These are phyloP conservation scores for Begonia loranthoides DNA, from an alignment of 306 rosid genomes.

Conservation along the genomic window DNA sequence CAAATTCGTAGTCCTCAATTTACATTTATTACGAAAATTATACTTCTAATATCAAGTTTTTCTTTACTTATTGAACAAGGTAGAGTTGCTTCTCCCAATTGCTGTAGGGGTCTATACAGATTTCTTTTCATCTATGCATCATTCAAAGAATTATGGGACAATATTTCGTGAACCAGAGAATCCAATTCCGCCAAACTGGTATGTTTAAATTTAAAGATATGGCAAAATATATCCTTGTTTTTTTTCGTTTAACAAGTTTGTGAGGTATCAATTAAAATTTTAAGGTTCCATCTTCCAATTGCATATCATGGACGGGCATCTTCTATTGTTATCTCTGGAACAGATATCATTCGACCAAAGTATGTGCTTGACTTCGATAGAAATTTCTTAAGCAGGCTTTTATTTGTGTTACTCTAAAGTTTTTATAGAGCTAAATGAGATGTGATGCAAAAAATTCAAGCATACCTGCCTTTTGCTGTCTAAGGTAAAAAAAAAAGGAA, in stretches of 20 bases:
- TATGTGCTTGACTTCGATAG: too few relatives aligned
- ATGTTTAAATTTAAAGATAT: not conserved
- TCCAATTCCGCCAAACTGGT: conserved; percentile 66
- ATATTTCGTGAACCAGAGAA: conserved; percentile 68
- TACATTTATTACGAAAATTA: conserved; percentile 7
- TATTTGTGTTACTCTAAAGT: too few relatives aligned
- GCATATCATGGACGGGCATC: conserved; percentile 97
- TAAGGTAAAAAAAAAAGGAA: too few relatives aligned
- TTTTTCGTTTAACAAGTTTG: not conserved
- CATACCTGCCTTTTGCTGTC: too few relatives aligned
- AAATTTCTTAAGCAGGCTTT: too few relatives aligned
- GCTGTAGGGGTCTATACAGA: conserved; percentile 78
- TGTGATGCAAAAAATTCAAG: too few relatives aligned
- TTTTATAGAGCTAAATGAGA: too few relatives aligned
- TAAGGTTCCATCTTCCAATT: conserved; percentile 82
- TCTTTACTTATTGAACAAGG: conserved; percentile 35
- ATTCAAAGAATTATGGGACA: conserved; percentile 75
- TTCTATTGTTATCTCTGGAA: conserved; percentile 82
- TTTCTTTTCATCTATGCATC: conserved; percentile 71
- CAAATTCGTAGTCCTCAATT: conserved; percentile 2
- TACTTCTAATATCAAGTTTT: conserved; percentile 1
- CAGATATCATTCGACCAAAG: conserved; percentile 81
- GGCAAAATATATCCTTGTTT: too few relatives aligned
- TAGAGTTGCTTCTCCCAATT: conserved; percentile 69
- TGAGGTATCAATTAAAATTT: not conserved